A percentile compares a stretch with the other conserved stretches of the same genome.
Evolutionary conservation across 228 moss, liverwort and hornwort species (phyloP).

Genomic region (Sphagnum fallax): DNA sequence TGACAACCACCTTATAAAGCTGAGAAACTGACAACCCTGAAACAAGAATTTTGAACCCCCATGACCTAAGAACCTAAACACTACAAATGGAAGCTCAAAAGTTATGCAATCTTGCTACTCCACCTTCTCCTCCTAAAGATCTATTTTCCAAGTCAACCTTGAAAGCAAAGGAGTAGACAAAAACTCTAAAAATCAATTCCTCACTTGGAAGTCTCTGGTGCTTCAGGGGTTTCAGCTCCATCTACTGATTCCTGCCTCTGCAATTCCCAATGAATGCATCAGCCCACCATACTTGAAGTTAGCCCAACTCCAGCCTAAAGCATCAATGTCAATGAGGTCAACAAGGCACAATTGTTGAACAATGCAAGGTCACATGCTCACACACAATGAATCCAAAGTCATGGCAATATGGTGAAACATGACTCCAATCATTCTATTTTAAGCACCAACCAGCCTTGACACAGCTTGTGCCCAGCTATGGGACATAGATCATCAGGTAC

Average conservation of each 20-base stretch:
- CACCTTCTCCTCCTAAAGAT: background rate
- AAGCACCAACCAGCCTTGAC: too few relatives aligned
- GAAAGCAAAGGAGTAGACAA: background rate
- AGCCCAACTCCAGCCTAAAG: background rate
- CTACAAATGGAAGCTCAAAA: background rate
- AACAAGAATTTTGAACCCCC: background rate
- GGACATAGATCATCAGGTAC: too few relatives aligned
- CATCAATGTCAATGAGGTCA: background rate
- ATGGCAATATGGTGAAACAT: background rate
- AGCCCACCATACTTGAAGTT: background rate
- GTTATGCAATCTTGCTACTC: background rate
- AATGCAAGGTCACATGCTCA: background rate
- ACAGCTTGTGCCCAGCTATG: too few relatives aligned
- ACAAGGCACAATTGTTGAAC: background rate
- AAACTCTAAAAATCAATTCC: background rate
- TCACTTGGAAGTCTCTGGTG: constrained; percentile 56
- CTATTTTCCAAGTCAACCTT: background rate
- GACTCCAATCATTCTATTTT: background rate
- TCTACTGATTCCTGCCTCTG: constrained; percentile 57
- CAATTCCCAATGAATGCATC: background rate
- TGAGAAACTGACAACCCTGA: background rate
- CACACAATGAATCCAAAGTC: background rate
- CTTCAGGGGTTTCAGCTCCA: constrained; percentile 41
- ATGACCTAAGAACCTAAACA: background rate
- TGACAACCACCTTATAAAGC: background rate